phyloP scores from a whole-genome alignment of 2,329 filamentous ascomycete species.

The Diatrype stigma region DNA sequence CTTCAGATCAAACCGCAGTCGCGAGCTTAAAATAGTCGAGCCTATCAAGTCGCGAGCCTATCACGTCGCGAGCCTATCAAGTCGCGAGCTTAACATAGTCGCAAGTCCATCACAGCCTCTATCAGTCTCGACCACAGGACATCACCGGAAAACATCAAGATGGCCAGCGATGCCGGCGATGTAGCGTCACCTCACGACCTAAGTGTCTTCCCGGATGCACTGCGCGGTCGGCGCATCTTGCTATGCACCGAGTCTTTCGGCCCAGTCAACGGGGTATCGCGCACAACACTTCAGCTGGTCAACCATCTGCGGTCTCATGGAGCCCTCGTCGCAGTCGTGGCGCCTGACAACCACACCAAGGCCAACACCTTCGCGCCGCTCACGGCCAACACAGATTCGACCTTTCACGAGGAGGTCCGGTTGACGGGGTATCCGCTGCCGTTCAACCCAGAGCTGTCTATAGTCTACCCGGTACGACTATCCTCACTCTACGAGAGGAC shows the following conservation, averaged over 20 bases:
- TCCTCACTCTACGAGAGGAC: constrained; percentile 57
- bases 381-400: constrained; percentile 25
- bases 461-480: constrained; percentile 65
- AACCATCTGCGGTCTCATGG: constrained; percentile 62
- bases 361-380: constrained; percentile 50
- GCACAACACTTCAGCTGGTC: constrained; percentile 66
- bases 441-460: constrained; percentile 67
- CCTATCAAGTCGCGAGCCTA: no score
- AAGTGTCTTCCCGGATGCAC: constrained; percentile 40
- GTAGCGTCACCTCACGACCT: constrained; percentile 35
- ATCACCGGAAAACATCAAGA: no score
- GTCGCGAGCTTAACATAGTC: no score
- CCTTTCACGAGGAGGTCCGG: constrained; percentile 48
- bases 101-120: no score
- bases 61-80: no score
- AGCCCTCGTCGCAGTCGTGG: constrained; percentile 62
- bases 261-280: constrained; percentile 69
- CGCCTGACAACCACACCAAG: constrained; percentile 54
- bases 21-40: no score
- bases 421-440: constrained; percentile 63
- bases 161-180: no score
- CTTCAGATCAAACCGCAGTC: not conserved
- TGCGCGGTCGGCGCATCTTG: constrained; percentile 59
- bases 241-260: constrained; percentile 69
- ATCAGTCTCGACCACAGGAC: no score